These are phyloP conservation scores for Vinca major DNA, from an alignment of 305 asterid genomes.

Conservation along the genomic window DNA sequence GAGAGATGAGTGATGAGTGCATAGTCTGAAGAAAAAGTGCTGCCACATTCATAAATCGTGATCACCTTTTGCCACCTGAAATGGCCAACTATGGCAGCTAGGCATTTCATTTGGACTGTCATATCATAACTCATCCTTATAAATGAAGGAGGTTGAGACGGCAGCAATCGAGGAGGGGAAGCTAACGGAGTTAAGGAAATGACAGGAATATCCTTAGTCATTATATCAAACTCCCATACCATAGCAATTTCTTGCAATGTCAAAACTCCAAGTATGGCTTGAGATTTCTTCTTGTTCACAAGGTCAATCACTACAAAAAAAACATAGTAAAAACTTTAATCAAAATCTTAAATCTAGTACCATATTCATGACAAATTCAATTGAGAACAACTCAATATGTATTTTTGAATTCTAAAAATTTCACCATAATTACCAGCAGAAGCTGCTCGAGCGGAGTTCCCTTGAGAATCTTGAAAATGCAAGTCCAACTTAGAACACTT, in stretches of 20 bases:
- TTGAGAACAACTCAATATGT: not conserved
- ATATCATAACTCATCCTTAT: slow-evolving; percentile 28
- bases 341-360: too few relatives aligned
- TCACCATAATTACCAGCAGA: slow-evolving; percentile 26
- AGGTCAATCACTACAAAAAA: slow-evolving; percentile 34
- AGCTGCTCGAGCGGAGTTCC: slow-evolving; percentile 28
- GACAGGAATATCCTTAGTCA: slow-evolving; percentile 24
- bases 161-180: slow-evolving; percentile 12
- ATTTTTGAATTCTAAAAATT: too few relatives aligned
- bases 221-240: slow-evolving; percentile 23
- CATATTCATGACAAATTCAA: too few relatives aligned
- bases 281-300: slow-evolving; percentile 25
- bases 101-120: slow-evolving; percentile 29
- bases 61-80: slow-evolving; percentile 48
- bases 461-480: slow-evolving; percentile 25
- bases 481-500: slow-evolving; percentile 27
- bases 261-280: slow-evolving; percentile 36
- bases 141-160: slow-evolving; percentile 16
- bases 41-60: slow-evolving; percentile 29
- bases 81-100: slow-evolving; percentile 38
- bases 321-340: too few relatives aligned
- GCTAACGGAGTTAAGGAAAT: slow-evolving; percentile 32
- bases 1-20: slow-evolving; percentile 32
- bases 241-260: slow-evolving; percentile 38
- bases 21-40: slow-evolving; percentile 22